A percentile compares a stretch with the other conserved stretches of the same genome.
phyloP scores from a whole-genome alignment of 2,329 filamentous ascomycete species.

The Aspergillus sp. region DNA sequence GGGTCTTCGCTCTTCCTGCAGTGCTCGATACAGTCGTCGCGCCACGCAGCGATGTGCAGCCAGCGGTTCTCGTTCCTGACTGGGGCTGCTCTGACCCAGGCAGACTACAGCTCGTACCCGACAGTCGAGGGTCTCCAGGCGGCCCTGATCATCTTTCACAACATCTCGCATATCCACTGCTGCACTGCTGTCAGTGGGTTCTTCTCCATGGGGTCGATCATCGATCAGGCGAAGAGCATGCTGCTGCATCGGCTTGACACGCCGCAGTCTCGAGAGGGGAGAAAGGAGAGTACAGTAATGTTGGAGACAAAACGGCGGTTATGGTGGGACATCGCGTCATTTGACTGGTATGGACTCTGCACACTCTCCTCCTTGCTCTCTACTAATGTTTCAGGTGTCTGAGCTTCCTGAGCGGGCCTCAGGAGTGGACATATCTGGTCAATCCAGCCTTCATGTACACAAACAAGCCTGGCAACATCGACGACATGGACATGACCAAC shows the following conservation, averaged over 20 bases:
- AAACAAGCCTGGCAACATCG: conserved; percentile 42
- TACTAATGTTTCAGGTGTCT: conserved; percentile 33
- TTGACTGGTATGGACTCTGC: conserved; percentile 38
- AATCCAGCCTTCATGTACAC: conserved; percentile 44
- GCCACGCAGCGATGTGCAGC: conserved; percentile 22
- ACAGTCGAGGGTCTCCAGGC: conserved; percentile 36
- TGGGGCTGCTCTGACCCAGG: conserved; percentile 32
- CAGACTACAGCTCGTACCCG: conserved; percentile 29
- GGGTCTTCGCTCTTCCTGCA: conserved; percentile 31
- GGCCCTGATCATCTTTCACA: conserved; percentile 29
- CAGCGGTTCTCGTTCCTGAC: conserved; percentile 30
- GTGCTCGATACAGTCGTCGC: conserved; percentile 19
- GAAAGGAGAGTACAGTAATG: conserved; percentile 23
- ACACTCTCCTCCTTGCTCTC: no score
- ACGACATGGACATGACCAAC: conserved; percentile 38
- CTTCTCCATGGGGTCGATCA: conserved; percentile 24
- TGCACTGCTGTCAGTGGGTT: conserved; percentile 24
- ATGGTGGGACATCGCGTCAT: conserved; percentile 46
- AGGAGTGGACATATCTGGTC: conserved; percentile 46
- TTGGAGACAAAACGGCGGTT: conserved; percentile 42
- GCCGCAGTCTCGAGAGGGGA: conserved; percentile 16
- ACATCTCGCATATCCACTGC: conserved; percentile 27
- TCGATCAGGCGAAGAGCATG: conserved; percentile 35
- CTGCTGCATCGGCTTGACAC: conserved; percentile 38
- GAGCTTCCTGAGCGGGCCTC: conserved; percentile 42